Percentiles rank a stretch among this genome's conserved stretches.
These are phyloP conservation scores for Botrytis fabae DNA, from an alignment of 2,329 filamentous ascomycete species.

Conservation along the genomic window DNA sequence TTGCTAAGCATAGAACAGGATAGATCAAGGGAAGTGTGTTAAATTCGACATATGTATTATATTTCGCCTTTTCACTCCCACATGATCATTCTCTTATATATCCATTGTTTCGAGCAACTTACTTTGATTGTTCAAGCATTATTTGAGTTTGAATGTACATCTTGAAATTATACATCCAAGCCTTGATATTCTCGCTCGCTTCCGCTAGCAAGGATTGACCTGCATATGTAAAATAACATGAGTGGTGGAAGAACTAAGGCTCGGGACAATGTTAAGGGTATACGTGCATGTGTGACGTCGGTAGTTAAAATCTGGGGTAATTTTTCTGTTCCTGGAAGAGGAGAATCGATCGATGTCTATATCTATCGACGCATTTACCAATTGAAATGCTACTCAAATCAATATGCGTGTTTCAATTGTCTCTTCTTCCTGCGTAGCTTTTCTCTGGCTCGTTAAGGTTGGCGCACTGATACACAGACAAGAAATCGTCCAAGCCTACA, in stretches of 20 bases:
- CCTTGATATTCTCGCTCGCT: not conserved
- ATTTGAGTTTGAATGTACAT: not conserved
- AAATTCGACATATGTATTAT: not conserved
- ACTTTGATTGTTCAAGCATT: not conserved
- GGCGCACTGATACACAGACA: constrained; percentile 2
- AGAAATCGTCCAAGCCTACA: constrained; percentile 17
- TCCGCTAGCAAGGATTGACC: not conserved
- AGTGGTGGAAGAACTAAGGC: constrained; percentile 15
- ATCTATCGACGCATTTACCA: not conserved
- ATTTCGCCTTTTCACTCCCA: not conserved
- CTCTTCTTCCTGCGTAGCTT: not conserved
- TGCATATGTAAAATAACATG: not conserved
- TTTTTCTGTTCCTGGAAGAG: not conserved
- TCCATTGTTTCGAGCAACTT: no score
- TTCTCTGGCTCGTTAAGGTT: not conserved
- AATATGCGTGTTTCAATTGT: not conserved
- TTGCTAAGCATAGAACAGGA: not conserved
- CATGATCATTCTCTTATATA: not conserved
- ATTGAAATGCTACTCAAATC: not conserved
- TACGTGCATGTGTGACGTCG: not conserved
- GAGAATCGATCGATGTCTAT: not conserved
- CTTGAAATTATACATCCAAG: not conserved
- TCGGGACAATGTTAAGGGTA: constrained; percentile 9
- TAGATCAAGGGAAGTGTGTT: not conserved
- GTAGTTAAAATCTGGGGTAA: constrained; percentile 9